phyloP scores from a whole-genome alignment of 805 yeast species.

The Candida cerambycidarum region DNA sequence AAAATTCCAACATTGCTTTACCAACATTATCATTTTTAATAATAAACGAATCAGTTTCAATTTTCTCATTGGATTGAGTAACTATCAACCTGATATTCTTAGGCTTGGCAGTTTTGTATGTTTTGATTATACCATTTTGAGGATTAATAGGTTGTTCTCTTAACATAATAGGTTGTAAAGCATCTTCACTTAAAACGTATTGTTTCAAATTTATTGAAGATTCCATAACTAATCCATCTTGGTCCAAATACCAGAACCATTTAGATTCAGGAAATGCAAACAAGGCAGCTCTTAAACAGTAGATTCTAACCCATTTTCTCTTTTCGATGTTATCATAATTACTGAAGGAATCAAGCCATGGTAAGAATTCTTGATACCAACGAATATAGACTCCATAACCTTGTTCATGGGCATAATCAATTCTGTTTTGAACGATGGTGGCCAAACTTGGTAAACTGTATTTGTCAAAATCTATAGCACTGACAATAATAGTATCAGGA shows the following conservation, averaged over 20 bases:
- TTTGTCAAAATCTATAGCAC: conserved; percentile 73
- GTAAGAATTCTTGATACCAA: conserved; percentile 81
- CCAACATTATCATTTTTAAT: conserved; percentile 65
- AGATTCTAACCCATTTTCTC: conserved; percentile 62
- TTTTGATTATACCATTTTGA: conserved; percentile 64
- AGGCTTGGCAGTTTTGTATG: conserved; percentile 61
- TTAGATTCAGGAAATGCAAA: conserved; percentile 89
- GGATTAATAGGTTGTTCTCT: conserved; percentile 74
- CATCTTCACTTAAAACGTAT: conserved; percentile 59
- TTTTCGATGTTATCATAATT: conserved; percentile 42
- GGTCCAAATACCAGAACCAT: conserved; percentile 86
- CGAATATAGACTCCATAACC: conserved; percentile 82
- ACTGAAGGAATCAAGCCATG: conserved; percentile 47
- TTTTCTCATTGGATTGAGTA: conserved; percentile 64
- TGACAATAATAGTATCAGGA: conserved; percentile 74
- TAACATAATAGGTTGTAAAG: conserved; percentile 60
- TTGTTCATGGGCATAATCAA: conserved; percentile 81
- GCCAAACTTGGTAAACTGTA: conserved; percentile 60
- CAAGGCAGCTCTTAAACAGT: conserved; percentile 82
- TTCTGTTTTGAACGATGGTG: conserved; percentile 77
- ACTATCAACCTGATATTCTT: conserved; percentile 57
- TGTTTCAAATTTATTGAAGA: conserved; percentile 57
- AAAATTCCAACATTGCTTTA: conserved; percentile 69
- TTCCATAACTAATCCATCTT: conserved; percentile 75
- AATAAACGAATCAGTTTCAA: conserved; percentile 73